Evolutionary conservation across 805 yeast genomes (phyloP), one percentile per base, ranked within the genome.

Genomic region (Limtongia smithiae): DNA sequence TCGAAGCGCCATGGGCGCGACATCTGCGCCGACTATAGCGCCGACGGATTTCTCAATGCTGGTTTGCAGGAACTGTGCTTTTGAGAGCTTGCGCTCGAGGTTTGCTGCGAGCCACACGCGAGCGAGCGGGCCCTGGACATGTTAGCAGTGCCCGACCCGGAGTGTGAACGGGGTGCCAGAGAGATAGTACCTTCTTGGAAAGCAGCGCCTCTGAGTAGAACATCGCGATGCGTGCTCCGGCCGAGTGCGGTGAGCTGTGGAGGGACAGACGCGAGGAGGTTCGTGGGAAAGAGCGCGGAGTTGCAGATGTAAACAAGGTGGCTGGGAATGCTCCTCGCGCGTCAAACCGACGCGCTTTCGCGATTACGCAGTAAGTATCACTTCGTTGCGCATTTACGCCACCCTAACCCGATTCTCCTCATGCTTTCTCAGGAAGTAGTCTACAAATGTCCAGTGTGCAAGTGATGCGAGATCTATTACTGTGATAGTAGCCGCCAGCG

Each of bases 91-190:
- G 60, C 80, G 79, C 59, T 89, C 95, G 68, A 89, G 76, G 63
- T 86, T 89, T 18, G 96, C 91, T 8, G 96, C 96, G 40, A 89
- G 73, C 96, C 96, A 89, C 7, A 88, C 89, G 57, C 83, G 85
- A 2, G 94, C 95, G 52, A 89, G 71, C 1, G 95, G 95, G 2
- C 95, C 94, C 62, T 82, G 82, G 52, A 25, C 3, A 21, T 4
- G 24, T 21, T 12, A 32, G 14, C 11, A 31, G 12, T 15, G 28
- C 18, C 17, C 9, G 20, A 15, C 17, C 8, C 24, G 21, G 28
- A 28, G 2, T 3, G 14, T 25, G 18, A 33, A 9, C 11, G 14
- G n/a, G 17, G 37, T 30, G 20, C 11, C 22, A 35, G 15, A 9
- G n/a, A 35, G 17, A 22, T 20, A 37, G n/a, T 40, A 54, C 61